phyloP scores from a whole-genome alignment of 257 asterid genomes.

The Petunia secreta region DNA sequence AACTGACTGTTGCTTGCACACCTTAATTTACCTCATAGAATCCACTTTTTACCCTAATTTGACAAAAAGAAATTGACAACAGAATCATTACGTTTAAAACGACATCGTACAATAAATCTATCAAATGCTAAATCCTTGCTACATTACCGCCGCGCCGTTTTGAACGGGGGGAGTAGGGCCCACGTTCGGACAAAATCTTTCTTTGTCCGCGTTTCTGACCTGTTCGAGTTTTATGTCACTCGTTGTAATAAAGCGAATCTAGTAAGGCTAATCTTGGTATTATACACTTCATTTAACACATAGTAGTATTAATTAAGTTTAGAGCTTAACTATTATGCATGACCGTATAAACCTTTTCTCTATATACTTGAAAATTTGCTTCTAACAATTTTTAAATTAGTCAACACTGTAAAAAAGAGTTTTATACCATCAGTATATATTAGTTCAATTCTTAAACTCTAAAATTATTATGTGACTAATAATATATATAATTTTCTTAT shows the following conservation, averaged over 20 bases:
- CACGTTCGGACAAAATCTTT: constrained; percentile 7
- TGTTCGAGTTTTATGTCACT: constrained; percentile 30
- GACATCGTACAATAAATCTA: not conserved
- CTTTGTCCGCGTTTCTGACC: constrained; percentile 37
- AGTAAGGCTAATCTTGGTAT: constrained; percentile 53
- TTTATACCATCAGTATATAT: no score
- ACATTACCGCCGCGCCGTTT: constrained; percentile 38
- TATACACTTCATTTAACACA: constrained; percentile 30
- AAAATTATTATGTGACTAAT: no score
- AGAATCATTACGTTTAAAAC: not conserved
- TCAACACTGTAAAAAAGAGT: no score
- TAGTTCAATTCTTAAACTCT: no score
- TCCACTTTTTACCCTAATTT: not conserved
- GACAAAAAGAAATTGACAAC: not conserved
- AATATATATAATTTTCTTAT: no score
- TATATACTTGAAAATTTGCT: no score
- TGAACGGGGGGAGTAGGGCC: constrained; percentile 34
- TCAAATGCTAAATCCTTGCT: not conserved
- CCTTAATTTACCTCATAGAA: not conserved
- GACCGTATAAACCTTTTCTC: no score
- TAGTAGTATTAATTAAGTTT: constrained; percentile 7
- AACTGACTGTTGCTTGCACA: no score
- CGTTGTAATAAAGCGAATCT: constrained; percentile 36
- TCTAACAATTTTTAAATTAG: no score
- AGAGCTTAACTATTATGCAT: no score